Evolutionary conservation across 345 rosid genomes (phyloP), one percentile per base, ranked within the genome.

Genomic region (Gossypium turneri): DNA sequence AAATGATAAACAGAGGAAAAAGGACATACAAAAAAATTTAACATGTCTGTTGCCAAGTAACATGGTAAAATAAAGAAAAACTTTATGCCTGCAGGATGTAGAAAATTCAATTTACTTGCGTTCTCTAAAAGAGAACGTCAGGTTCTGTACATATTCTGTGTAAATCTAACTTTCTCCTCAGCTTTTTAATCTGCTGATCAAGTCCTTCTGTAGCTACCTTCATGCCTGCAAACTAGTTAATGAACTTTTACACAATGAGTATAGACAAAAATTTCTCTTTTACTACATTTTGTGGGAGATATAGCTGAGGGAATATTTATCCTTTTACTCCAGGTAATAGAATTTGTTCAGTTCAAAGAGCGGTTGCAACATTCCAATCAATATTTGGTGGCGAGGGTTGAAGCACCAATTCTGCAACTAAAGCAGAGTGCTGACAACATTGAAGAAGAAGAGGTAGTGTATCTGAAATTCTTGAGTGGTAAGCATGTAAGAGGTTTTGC

Each of bases 281-380:
- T 43, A n/a, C 38, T 43, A 10, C 38, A 34, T 34, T 34, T 34
- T 34, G 38, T 34, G 4, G 38, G 38, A 34, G 7, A 34, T 34
- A 34, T 34, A 67, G 25, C 50, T 25, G 45, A 48, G 50, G 58
- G 12, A 58, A 20, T 56, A 67, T 81, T 65, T 22, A 22, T 77
- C 68, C 50, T 76, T 75, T 19, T 70, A 34, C 79, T 76, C 80
- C 91, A 95, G 99, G 99, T 90, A 15, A 88, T 93, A 70, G 98
- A 95, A 85, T 93, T 95, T 85, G 97, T 95, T 67, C 96, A 89
- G 83, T 95, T 95, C 81, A 95, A 93, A 85, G 91, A 93, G 83
- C 81, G 86, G 34, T 81, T 95, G 84, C 97, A 93, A 80, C 85
- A 69, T 73, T 95, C 99, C 55, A 86, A 80, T 83, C 99, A 93